Base-by-base conservation (phyloP, 805 yeast genomes). In the Metschnikowia gelsemii region DNA sequence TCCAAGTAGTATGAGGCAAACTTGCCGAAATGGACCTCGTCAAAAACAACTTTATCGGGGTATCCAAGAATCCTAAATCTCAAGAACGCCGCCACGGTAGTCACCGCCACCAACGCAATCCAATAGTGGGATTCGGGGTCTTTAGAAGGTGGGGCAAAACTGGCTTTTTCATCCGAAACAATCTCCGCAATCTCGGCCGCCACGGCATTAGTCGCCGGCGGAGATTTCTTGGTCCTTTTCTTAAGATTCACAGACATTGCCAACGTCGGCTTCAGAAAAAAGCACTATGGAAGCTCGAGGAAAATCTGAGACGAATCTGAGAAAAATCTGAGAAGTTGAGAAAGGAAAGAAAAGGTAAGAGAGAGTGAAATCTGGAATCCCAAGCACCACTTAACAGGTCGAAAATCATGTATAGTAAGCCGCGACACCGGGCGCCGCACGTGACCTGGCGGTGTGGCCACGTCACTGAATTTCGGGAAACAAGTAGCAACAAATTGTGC, bases 11-110 rank as follows among this genome's bases (percentile, higher is more conserved):
- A 84, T 1, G 88, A 78, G 6, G 91, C 91, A 61, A 85, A 85
- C 56, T 85, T 85, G 26, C 95, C 95, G 56, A 86, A 86, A 62
- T 86, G 95, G 16, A 84, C 93, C 59, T 86, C 95, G 64, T 86
- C 95, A 54, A 86, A 86, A 2, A 86, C 93, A 43, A 86, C 95
- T 59, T 82, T 83, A 46, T 73, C 71, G 2, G 95, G 95, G 35
- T 66, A 70, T 61, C 80, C 72, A 41, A 86, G 73, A 44, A 69
- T 71, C 50, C 75, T 74, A 61, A 84, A 84, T 57, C 95, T 70
- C 4, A 82, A 73, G 36, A 58, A 64, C 24, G 70, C 63, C 0
- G 81, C 80, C 17, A 69, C 40, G 0, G 58, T 28, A 2, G 81
- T 74, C 12, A 77, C 63, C 5, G 59, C 40, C 1, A 56, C 42